phyloP scores from a whole-genome alignment of 129 eudicot species.

The Tagetes patula region DNA sequence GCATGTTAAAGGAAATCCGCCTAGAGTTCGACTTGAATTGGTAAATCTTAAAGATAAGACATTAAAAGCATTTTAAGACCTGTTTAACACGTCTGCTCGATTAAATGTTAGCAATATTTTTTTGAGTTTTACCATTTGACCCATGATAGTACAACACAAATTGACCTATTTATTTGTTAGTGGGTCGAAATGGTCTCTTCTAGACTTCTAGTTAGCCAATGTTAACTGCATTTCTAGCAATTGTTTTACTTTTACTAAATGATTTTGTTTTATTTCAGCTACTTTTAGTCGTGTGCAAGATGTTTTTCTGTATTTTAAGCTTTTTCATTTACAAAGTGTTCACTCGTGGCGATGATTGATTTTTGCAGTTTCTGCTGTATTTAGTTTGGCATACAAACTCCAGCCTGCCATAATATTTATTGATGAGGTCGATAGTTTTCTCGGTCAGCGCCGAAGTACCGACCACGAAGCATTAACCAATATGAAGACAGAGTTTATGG shows the following conservation, averaged over 20 bases:
- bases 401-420: conserved; percentile 95
- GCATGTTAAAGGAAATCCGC: no score
- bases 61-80: no score
- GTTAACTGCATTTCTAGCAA: neutral
- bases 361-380: conserved; percentile 85
- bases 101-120: neutral
- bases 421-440: conserved; percentile 94
- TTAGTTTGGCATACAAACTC: conserved; percentile 84
- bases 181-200: neutral
- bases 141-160: neutral
- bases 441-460: conserved; percentile 76
- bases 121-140: neutral
- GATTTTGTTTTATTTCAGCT: neutral
- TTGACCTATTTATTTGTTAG: neutral
- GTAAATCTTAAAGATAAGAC: neutral
- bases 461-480: conserved; percentile 87
- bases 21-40: no score
- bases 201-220: neutral
- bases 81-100: neutral
- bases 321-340: neutral
- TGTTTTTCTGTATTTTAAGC: neutral
- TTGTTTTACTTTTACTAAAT: neutral
- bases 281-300: neutral
- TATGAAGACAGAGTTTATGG: conserved; percentile 96
- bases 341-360: conserved; percentile 14